Base-by-base conservation (phyloP, 345 rosid species). In the Streptanthus diversifolius region DNA sequence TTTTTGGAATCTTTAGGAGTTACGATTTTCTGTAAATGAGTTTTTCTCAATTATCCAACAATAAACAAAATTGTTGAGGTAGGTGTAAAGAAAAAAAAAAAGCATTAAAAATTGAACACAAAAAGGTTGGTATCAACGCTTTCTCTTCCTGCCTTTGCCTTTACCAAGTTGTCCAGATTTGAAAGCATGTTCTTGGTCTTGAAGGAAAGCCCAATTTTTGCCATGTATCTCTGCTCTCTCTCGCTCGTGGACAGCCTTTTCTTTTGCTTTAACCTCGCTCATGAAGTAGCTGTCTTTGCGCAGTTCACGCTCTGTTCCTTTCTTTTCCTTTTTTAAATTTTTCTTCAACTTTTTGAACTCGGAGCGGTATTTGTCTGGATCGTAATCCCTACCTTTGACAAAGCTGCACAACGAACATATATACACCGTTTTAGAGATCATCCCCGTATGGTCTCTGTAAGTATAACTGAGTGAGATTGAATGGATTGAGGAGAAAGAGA, bases 161-260 rank as follows among this genome's bases (percentile, higher is more conserved):
- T 87, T 86, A 21, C 98, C 96, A 40, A 91, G 77, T 59, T 88
- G 98, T 45, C 96, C 99, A 43, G 97, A 90, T 79, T 87, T 95
- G 76, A 77, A 84, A 55, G 89, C 98, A 79, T 85, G 86, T 68
- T 90, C 93, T 75, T 95, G 96, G 44, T 95, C 99, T 82, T 95
- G 97, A 55, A 95, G 91, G 76, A 90, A 91, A 59, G 97, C 95
- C 49, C 70, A 74, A 14, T 85, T 84, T 77, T 78, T 79, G n/a
- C 96, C 96, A 29, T 83, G 85, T 40, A 82, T 86, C 81, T 88
- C 97, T 5, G 82, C 74, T 58, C 83, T 88, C 81, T 91, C 99
- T 77, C 82, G 80, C 45, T 83, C 86, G 6, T 30, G 15, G 44
- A 8, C 33, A 18, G 81, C 82, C 77, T 77, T 87, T n/a, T 86